phyloP scores from a whole-genome alignment of 2,329 filamentous ascomycete genomes.

The Arthrobotrys conoides region DNA sequence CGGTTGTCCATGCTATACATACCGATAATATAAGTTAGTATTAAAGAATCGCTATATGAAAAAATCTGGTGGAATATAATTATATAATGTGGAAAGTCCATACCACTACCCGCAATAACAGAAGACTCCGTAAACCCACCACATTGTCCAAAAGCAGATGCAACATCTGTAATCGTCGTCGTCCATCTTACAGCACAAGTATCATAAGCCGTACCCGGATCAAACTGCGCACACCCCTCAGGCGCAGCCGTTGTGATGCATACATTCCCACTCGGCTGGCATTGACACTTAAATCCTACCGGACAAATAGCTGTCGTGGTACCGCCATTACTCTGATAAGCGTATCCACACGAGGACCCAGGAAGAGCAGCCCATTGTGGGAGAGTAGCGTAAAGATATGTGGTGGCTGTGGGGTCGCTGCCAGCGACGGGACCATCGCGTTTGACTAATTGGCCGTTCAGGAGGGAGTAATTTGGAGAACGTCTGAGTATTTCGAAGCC shows the following conservation, averaged over 20 bases:
- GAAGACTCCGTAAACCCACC: conserved; percentile 50
- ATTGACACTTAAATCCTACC: conserved; percentile 43
- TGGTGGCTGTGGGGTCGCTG: conserved; percentile 42
- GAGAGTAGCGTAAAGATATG: conserved; percentile 44
- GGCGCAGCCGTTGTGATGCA: conserved; percentile 40
- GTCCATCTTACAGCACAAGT: conserved; percentile 41
- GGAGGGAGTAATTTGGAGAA: conserved; percentile 30
- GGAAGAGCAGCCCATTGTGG: conserved; percentile 47
- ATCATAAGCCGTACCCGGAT: conserved; percentile 34
- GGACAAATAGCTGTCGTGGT: conserved; percentile 49
- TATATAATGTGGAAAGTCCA: not conserved
- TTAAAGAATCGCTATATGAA: too few relatives aligned
- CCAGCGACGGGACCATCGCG: conserved; percentile 43
- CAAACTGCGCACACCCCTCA: conserved; percentile 22
- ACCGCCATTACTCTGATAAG: conserved; percentile 37
- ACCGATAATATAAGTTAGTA: not conserved
- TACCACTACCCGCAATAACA: conserved; percentile 48
- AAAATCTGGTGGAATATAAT: too few relatives aligned
- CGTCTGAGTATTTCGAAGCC: conserved; percentile 37
- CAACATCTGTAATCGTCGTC: conserved; percentile 45
- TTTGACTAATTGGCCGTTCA: conserved; percentile 33
- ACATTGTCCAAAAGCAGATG: conserved; percentile 50
- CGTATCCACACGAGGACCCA: conserved; percentile 43
- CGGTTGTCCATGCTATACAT: conserved; percentile 44
- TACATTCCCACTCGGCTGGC: conserved; percentile 37